These are phyloP conservation scores for Penicillium psychrosexuale DNA, from an alignment of 2,329 filamentous ascomycete genomes.

Conservation along the genomic window DNA sequence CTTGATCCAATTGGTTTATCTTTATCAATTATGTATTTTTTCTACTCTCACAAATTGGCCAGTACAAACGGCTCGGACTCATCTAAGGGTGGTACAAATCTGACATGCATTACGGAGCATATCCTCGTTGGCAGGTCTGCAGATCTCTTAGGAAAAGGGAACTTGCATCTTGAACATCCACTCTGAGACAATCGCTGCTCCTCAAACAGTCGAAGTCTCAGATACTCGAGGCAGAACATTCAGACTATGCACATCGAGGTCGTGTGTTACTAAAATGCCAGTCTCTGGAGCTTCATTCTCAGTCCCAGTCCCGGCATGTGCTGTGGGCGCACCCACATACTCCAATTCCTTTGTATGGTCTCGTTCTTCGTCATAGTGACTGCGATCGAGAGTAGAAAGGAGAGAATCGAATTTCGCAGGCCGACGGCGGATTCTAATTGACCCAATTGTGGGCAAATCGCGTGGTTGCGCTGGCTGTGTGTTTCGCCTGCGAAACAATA, in stretches of 20 bases:
- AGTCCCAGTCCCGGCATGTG: not conserved
- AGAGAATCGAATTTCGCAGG: constrained; percentile 4
- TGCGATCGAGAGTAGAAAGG: not conserved
- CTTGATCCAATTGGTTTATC: not conserved
- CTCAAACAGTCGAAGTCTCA: not conserved
- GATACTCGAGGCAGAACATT: not conserved
- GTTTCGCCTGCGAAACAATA: constrained; percentile 12
- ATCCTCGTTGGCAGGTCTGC: not conserved
- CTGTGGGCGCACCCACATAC: not conserved
- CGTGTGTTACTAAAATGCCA: constrained; percentile 1
- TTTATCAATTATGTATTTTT: not conserved
- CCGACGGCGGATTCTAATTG: not conserved
- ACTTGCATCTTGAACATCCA: not conserved
- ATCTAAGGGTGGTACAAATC: not conserved
- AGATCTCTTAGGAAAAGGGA: not conserved
- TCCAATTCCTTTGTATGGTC: not conserved
- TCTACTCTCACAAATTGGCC: not conserved
- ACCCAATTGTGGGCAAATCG: constrained; percentile 8
- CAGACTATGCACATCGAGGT: constrained; percentile 3
- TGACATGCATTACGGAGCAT: constrained; percentile 2
- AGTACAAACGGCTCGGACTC: not conserved
- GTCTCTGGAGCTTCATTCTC: not conserved
- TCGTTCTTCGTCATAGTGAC: not conserved
- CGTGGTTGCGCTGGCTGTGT: not conserved
- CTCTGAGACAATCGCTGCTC: not conserved